Evolutionary conservation across 1,284 basidiomycete genomes (phyloP), one percentile per base, ranked within the genome.

Genomic region (Leccinum pseudoinsigne): DNA sequence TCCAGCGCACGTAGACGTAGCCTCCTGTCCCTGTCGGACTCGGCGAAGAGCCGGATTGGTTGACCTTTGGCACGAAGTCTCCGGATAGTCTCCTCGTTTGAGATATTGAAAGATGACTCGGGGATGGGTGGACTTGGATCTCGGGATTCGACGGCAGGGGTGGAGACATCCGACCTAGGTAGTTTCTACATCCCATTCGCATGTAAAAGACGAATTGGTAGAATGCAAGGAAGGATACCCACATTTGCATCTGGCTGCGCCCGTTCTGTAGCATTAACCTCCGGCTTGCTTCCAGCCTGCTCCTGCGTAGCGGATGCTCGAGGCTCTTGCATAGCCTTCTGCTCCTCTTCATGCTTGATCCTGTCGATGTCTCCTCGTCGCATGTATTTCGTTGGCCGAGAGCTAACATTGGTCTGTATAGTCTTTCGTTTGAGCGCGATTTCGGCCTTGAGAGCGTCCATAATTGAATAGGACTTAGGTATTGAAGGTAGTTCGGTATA

Each of bases 41-140:
- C 97, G 51, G 90, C 97, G 73, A 99, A 99, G 2, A 99, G 81
- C 9, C 95, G 87, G 66, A 99, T 93, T 2, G 97, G 97, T 74
- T 99, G 94, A 28, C 93, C 94, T 74, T 97, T 97, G 28, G 86
- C 82, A 42, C 97, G 89, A 28, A 99, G 84, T 12, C 97, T 86
- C 7, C 92, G 88, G 60, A 96, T 82, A 28, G 93, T 94, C 73
- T 99, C 97, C 64, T 95, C 92, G 63, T 95, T 93, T 2, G 96
- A 94, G 58, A 98, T 92, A 74, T 95, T 95, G 81, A 96, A 98
- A 1, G 82, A 78, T 3, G 82, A 80, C 67, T 87, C 84, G 62
- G 86, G 84, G 72, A 85, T 79, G 59, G 84, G 81, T 5, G 84
- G 81, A 64, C 79, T 75, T 57, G 76, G 68, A 26, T 81, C 80